Evolutionary conservation across 192 early-diverging fungal genomes (phyloP).

Genomic region (Martensiomyces pterosporus): DNA sequence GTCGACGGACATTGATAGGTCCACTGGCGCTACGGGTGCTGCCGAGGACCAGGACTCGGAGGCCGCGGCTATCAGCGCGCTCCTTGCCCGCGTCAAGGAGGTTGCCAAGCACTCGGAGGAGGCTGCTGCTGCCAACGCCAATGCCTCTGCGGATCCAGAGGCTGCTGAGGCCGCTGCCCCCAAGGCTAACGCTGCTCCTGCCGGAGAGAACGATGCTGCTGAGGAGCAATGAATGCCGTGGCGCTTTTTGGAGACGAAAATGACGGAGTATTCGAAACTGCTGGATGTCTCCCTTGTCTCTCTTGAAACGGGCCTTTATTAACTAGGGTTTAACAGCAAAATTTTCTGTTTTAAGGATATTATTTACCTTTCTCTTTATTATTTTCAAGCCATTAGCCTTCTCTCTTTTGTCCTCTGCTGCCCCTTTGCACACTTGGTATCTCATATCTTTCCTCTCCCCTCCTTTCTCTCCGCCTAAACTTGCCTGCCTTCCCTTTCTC

Average conservation of each 20-base stretch:
- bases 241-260: too few relatives aligned
- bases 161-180: too few relatives aligned
- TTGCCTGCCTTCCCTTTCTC: too few relatives aligned
- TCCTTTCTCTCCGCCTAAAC: too few relatives aligned
- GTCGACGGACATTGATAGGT: constrained; percentile 39
- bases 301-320: too few relatives aligned
- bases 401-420: too few relatives aligned
- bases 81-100: constrained; percentile 24
- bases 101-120: constrained; percentile 11
- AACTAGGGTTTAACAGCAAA: constrained; percentile 1
- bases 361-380: constrained; percentile 6
- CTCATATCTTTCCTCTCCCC: too few relatives aligned
- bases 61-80: constrained; percentile 26
- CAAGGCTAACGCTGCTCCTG: too few relatives aligned
- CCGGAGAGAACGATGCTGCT: too few relatives aligned
- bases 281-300: constrained; percentile 2
- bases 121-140: constrained; percentile 1
- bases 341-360: background rate
- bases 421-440: too few relatives aligned
- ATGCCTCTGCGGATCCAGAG: too few relatives aligned
- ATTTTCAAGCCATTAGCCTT: background rate
- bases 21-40: constrained; percentile 5
- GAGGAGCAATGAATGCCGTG: too few relatives aligned
- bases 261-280: background rate
- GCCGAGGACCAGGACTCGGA: background rate